These are phyloP conservation scores for Tieghemostelium lacteum DNA, from an alignment of 78 protist species.

Conservation along the genomic window DNA sequence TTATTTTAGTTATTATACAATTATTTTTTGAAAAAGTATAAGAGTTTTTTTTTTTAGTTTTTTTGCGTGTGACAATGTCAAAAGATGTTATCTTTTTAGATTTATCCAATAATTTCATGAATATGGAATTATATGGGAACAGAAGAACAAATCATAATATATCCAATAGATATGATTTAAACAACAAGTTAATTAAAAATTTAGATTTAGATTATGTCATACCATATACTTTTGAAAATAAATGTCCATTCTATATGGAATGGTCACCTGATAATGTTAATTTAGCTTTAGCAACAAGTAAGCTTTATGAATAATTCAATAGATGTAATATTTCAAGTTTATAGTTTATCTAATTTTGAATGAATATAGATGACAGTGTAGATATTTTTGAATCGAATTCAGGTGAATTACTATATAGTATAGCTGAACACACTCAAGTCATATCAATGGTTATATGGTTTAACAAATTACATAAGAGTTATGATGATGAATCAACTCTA, in stretches of 20 bases:
- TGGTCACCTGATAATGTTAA: slow-evolving; percentile 38
- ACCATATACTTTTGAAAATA: not conserved
- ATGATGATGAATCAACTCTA: not conserved
- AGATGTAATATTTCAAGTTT: not conserved
- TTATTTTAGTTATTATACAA: too few species aligned
- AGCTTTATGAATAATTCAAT: not conserved
- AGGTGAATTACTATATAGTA: slow-evolving; percentile 43
- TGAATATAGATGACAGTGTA: slow-evolving; percentile 21
- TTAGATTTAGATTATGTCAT: not conserved
- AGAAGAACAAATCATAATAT: too few species aligned
- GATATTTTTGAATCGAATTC: slow-evolving; percentile 47
- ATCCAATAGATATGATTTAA: not conserved
- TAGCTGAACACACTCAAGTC: slow-evolving; percentile 36
- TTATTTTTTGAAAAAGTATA: too few species aligned
- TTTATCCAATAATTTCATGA: too few species aligned
- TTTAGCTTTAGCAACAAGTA: slow-evolving; percentile 46
- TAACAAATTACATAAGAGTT: not conserved
- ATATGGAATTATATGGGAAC: too few species aligned
- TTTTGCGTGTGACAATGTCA: too few species aligned
- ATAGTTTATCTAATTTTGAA: not conserved
- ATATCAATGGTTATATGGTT: slow-evolving; percentile 43
- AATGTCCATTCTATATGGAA: slow-evolving; percentile 37
- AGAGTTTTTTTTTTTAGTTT: too few species aligned
- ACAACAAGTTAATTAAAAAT: not conserved
- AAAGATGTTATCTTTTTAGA: too few species aligned